Conservation (phyloP, 2,329 filamentous ascomycete genomes). For the Fusarium chlamydosporum region DNA sequence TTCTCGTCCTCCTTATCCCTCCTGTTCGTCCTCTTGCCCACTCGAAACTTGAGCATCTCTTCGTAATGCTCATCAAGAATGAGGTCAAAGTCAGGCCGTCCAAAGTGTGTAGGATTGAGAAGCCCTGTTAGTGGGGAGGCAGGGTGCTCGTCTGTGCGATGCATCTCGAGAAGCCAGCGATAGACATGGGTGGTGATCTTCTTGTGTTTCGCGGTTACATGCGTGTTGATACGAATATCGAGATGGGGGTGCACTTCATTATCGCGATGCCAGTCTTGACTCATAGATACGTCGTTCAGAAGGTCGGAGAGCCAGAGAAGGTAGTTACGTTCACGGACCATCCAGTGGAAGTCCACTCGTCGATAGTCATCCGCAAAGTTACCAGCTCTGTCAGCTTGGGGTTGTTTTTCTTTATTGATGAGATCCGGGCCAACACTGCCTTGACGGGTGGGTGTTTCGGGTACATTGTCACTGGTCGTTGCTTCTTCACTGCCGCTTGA, state of each 20-base stretch:
- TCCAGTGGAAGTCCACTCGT: slow-evolving; percentile 72
- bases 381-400: slow-evolving; percentile 34
- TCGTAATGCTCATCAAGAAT: slow-evolving; percentile 69
- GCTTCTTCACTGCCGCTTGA: neutral
- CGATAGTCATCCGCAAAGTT: slow-evolving; percentile 59
- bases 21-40: slow-evolving; percentile 31
- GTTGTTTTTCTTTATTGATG: slow-evolving; percentile 35
- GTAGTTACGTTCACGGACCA: slow-evolving; percentile 69
- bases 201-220: slow-evolving; percentile 69
- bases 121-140: slow-evolving; percentile 68
- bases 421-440: slow-evolving; percentile 14
- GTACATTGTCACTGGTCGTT: neutral
- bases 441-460: slow-evolving; percentile 1
- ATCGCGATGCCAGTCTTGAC: slow-evolving; percentile 57
- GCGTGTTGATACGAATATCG: slow-evolving; percentile 69
- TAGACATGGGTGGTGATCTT: slow-evolving; percentile 68
- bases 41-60: slow-evolving; percentile 62
- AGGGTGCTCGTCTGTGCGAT: slow-evolving; percentile 65
- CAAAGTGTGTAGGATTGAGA: slow-evolving; percentile 67
- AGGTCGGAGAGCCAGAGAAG: slow-evolving; percentile 71
- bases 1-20: neutral
- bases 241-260: slow-evolving; percentile 58
- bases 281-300: slow-evolving; percentile 63
- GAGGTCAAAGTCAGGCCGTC: slow-evolving; percentile 65
- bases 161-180: slow-evolving; percentile 69